A percentile compares a stretch with the other conserved stretches of the same genome.
phyloP scores from a whole-genome alignment of 148 eudicot genomes.

The Silene conica region DNA sequence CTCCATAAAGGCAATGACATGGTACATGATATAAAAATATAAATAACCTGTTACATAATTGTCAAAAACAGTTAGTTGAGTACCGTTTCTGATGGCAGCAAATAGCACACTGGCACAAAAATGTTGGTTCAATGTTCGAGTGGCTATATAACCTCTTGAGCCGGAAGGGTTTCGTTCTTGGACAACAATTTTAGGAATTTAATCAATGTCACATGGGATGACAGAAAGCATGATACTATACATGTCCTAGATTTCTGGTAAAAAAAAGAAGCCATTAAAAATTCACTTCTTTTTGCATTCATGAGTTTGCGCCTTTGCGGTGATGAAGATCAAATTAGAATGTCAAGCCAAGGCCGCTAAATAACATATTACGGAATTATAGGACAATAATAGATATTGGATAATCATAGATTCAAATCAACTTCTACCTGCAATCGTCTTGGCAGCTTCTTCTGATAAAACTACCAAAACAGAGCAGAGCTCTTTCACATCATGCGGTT shows the following conservation, averaged over 20 bases:
- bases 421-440: slow-evolving; percentile 61
- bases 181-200: neutral
- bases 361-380: neutral
- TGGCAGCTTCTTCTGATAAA: slow-evolving; percentile 77
- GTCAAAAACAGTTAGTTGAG: neutral
- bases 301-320: neutral
- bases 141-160: neutral
- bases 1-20: neutral
- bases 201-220: neutral
- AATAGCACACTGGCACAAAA: neutral
- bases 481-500: slow-evolving; percentile 87
- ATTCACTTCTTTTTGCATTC: neutral
- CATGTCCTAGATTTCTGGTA: neutral
- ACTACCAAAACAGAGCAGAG: slow-evolving; percentile 91
- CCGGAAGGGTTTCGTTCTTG: neutral
- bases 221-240: neutral
- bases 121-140: neutral
- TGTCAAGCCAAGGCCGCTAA: neutral
- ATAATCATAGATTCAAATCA: neutral
- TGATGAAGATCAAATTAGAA: neutral
- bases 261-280: neutral
- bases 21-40: neutral
- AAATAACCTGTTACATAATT: neutral
- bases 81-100: too few species aligned
- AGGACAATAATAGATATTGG: slow-evolving; percentile 6